A percentile compares a stretch with the other conserved stretches of the same genome.
Conservation (phyloP, 23 red algal species). For the Chondrus crispus region DNA sequence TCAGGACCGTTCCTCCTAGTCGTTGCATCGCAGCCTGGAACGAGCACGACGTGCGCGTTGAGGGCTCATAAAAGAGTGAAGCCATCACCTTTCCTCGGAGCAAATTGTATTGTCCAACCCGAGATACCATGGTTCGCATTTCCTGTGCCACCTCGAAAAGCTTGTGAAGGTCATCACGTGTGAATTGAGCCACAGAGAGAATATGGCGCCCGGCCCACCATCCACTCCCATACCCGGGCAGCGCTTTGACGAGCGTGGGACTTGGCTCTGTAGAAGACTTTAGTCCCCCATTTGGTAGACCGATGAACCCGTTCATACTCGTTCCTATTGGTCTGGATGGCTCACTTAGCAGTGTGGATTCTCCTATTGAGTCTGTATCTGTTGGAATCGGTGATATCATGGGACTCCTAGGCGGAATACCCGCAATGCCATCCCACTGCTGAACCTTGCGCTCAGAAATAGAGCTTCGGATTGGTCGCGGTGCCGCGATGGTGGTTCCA, state of each 20-base stretch:
- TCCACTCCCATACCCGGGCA: conserved; percentile 64
- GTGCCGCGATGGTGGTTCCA: background rate
- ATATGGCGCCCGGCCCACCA: conserved; percentile 87
- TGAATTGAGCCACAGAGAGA: conserved; percentile 84
- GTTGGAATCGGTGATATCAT: conserved; percentile 32
- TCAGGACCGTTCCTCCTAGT: conserved; percentile 86
- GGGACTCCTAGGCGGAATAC: conserved; percentile 8
- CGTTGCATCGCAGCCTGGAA: conserved; percentile 98
- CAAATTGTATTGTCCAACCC: conserved; percentile 90
- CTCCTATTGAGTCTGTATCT: background rate
- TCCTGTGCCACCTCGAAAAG: conserved; percentile 95
- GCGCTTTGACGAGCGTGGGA: background rate
- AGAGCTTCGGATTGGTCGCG: background rate
- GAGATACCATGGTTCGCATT: conserved; percentile 92
- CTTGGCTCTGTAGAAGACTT: background rate
- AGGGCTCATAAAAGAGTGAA: conserved; percentile 91
- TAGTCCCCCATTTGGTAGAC: background rate
- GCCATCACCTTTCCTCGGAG: conserved; percentile 94
- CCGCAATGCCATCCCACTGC: background rate
- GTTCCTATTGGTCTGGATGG: background rate
- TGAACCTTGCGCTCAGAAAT: background rate
- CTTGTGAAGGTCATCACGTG: conserved; percentile 81
- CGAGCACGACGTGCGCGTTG: conserved; percentile 88
- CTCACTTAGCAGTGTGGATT: too few species aligned
- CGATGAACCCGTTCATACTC: too few species aligned